Base-by-base conservation (phyloP, 1,284 basidiomycete species). In the Vanrija sp. region DNA sequence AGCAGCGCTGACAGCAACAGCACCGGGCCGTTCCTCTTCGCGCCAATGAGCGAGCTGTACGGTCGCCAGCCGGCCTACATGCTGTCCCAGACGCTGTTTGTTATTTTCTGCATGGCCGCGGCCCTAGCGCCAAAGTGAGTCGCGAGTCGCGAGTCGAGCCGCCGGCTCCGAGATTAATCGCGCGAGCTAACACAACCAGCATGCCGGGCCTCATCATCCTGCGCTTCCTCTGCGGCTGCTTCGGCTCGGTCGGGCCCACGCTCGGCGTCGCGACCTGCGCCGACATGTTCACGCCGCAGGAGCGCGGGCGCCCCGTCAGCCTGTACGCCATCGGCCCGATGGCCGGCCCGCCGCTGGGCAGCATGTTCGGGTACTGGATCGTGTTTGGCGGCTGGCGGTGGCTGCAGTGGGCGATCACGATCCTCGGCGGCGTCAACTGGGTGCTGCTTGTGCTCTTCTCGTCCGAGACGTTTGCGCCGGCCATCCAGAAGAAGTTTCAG, bases 21-120 rank as follows among this genome's bases (percentile, higher is more conserved):
- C 9, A 45, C 56, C 16, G 77, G 77, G 0, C 77, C 77, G 0
- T 78, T 78, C 59, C 46, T 78, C 14, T 74, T 78, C 43, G 74
- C 77, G 0, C 77, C 77, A 0, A 68, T 76, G 14, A 68, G 65
- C 5, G 77, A 78, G 62, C 67, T 78, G 18, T 75, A 72, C 24
- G 77, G 77, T 12, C 55, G 77, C 3, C 73, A 75, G 51, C 58
- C 65, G 1, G 75, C 77, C 0, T 78, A 78, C 52, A 45, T 63
- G 8, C 53, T 47, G 24, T 63, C 57, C 47, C 61, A 65, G 46
- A 24, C 53, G 2, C 49, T 69, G 7, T 75, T 72, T 45, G 61
- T 72, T 39, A 39, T 67, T 9, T 74, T 73, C 54, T 68, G 68
- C 41, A 27, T 75, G 31, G 71, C 65, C 4, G 61, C 63, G 1